A percentile compares a stretch with the other conserved stretches of the same genome.
Conservation (phyloP, 2,329 filamentous ascomycete species). For the Penicillium verrucosum region DNA sequence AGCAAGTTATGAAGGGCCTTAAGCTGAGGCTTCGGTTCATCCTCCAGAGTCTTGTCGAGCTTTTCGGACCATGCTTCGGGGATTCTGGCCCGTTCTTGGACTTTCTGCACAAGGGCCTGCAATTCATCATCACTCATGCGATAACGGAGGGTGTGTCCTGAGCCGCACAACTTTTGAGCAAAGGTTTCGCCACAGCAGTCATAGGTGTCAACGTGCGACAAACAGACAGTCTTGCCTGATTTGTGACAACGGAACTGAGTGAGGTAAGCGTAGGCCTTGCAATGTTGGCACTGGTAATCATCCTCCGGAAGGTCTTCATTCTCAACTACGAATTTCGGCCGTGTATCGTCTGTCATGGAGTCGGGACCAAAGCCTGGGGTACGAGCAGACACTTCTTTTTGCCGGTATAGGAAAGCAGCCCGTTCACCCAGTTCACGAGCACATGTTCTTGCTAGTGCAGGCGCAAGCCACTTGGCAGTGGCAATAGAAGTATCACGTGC, state of each 20-base stretch:
- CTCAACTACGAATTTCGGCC: constrained; percentile 61
- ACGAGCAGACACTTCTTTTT: constrained; percentile 56
- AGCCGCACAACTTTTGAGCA: constrained; percentile 63
- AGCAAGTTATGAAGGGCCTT: constrained; percentile 81
- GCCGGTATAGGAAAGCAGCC: constrained; percentile 64
- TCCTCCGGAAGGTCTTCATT: constrained; percentile 81
- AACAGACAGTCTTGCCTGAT: constrained; percentile 76
- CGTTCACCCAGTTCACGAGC: constrained; percentile 69
- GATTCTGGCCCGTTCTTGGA: constrained; percentile 78
- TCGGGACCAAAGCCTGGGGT: constrained; percentile 53
- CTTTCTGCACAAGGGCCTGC: constrained; percentile 64
- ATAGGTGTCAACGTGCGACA: constrained; percentile 74
- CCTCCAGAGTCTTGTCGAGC: constrained; percentile 77
- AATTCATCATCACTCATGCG: constrained; percentile 73
- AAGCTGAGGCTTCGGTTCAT: constrained; percentile 78
- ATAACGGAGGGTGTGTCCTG: constrained; percentile 72
- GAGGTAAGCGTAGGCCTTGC: constrained; percentile 87
- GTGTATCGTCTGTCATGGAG: constrained; percentile 49
- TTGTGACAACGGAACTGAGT: constrained; percentile 84
- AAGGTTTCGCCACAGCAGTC: constrained; percentile 73
- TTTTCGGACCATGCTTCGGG: constrained; percentile 91
- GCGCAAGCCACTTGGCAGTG: constrained; percentile 91
- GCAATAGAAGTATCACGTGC: constrained; percentile 77
- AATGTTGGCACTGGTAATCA: constrained; percentile 86
- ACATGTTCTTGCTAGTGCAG: constrained; percentile 75